These are phyloP conservation scores for barley (Hordeum vulgare) DNA, from an alignment of 176 grass and related monocot genomes.

Conservation along the genomic window DNA sequence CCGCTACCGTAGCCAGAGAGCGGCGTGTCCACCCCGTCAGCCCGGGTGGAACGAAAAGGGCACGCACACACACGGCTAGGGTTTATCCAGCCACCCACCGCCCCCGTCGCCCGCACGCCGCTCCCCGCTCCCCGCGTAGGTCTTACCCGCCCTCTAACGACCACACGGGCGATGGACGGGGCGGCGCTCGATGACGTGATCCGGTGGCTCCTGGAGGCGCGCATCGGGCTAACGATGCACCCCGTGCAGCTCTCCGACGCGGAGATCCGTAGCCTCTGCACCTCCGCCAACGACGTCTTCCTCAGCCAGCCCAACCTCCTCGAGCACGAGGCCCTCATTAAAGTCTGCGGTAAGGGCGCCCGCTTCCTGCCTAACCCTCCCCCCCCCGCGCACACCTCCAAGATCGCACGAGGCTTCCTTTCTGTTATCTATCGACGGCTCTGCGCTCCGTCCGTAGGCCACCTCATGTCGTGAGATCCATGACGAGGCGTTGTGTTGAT, in stretches of 20 bases:
- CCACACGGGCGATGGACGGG: constrained; percentile 38
- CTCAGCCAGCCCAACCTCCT: constrained; percentile 76
- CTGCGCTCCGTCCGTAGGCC: neutral
- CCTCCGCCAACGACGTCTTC: constrained; percentile 71
- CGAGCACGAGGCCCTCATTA: constrained; percentile 89
- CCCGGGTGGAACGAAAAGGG: neutral
- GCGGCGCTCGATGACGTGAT: constrained; percentile 57
- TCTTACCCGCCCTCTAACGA: neutral
- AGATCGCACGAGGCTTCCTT: neutral
- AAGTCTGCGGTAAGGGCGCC: constrained; percentile 61
- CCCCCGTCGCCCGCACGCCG: neutral
- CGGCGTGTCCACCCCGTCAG: neutral
- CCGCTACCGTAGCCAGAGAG: neutral
- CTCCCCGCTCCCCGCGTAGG: constrained; percentile 7
- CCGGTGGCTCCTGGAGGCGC: constrained; percentile 59
- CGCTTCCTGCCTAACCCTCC: neutral
- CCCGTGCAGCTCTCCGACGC: constrained; percentile 61
- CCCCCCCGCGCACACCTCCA: neutral
- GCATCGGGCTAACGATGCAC: constrained; percentile 47
- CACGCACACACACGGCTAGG: constrained; percentile 12
- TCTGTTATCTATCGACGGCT: neutral
- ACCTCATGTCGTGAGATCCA: neutral
- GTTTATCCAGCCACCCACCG: neutral
- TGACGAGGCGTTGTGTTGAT: neutral
- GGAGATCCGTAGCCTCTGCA: constrained; percentile 78